Evolutionary conservation across 352 stramenopile species (phyloP).

Genomic region (Bremia lactucae): DNA sequence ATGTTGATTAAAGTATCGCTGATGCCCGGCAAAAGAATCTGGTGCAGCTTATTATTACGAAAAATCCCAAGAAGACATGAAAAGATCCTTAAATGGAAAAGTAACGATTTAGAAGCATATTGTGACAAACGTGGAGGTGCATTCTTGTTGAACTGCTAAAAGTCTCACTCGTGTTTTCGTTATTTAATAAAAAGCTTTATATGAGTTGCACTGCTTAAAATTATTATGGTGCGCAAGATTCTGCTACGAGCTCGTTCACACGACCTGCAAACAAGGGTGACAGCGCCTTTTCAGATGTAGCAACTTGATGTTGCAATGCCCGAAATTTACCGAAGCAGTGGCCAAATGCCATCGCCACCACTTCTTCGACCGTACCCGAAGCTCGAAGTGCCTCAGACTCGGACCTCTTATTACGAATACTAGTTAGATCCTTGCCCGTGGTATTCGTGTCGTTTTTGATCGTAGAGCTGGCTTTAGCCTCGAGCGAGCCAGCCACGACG

Average conservation of each 20-base stretch:
- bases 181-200: too few species aligned
- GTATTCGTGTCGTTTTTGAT: background rate
- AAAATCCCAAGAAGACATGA: too few species aligned
- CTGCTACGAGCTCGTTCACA: constrained; percentile 2
- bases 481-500: constrained; percentile 7
- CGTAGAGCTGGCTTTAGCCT: constrained; percentile 2
- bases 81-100: too few species aligned
- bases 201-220: too few species aligned
- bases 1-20: too few species aligned
- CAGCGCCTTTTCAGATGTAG: constrained; percentile 10
- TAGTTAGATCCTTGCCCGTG: background rate
- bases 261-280: constrained; percentile 10
- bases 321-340: constrained; percentile 19
- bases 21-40: too few species aligned
- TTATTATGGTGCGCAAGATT: too few species aligned
- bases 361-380: constrained; percentile 19
- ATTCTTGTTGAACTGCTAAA: too few species aligned
- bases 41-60: too few species aligned
- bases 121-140: too few species aligned
- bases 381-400: constrained; percentile 13
- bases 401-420: background rate
- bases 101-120: too few species aligned
- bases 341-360: constrained; percentile 16
- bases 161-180: too few species aligned
- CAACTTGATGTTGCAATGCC: constrained; percentile 19